Evolutionary conservation across 2,329 filamentous ascomycete genomes (phyloP).

Genomic region (Aspergillus hortae): DNA sequence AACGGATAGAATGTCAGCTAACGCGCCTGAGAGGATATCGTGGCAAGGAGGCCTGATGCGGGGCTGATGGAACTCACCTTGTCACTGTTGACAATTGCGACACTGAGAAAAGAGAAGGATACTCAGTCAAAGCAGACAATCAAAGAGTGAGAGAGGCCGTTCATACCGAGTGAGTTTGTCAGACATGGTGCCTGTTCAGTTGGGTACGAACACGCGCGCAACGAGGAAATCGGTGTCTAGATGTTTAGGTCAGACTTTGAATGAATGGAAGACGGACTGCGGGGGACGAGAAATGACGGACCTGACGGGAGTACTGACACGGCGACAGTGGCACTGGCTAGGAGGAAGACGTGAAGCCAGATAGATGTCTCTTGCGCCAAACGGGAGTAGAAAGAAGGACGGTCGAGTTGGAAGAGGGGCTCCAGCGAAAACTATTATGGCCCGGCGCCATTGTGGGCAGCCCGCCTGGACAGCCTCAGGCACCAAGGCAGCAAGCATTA

Average conservation of each 20-base stretch:
- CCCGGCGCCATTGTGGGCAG: slow-evolving; percentile 22
- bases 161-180: slow-evolving; percentile 91
- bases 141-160: not conserved
- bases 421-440: slow-evolving; percentile 20
- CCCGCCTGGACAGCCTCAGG: slow-evolving; percentile 14
- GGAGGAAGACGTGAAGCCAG: slow-evolving; percentile 11
- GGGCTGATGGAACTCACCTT: slow-evolving; percentile 62
- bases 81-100: slow-evolving; percentile 98
- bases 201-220: slow-evolving; percentile 8
- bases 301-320: slow-evolving; percentile 8
- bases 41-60: slow-evolving; percentile 39
- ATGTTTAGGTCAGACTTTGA: not conserved
- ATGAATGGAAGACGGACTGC: not conserved
- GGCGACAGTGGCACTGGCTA: slow-evolving; percentile 14
- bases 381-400: slow-evolving; percentile 1
- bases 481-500: slow-evolving; percentile 12
- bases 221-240: not conserved
- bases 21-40: slow-evolving; percentile 8
- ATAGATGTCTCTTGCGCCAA: slow-evolving; percentile 1
- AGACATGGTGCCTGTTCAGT: slow-evolving; percentile 60
- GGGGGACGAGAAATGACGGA: not conserved
- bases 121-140: slow-evolving; percentile 8
- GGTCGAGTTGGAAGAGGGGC: slow-evolving; percentile 20
- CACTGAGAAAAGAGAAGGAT: slow-evolving; percentile 54
- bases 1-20: slow-evolving; percentile 39